Percentiles rank a stretch among this genome's conserved stretches.
phyloP scores from a whole-genome alignment of 225 moss, liverwort and hornwort genomes.

The Thuidium tamariscinum region DNA sequence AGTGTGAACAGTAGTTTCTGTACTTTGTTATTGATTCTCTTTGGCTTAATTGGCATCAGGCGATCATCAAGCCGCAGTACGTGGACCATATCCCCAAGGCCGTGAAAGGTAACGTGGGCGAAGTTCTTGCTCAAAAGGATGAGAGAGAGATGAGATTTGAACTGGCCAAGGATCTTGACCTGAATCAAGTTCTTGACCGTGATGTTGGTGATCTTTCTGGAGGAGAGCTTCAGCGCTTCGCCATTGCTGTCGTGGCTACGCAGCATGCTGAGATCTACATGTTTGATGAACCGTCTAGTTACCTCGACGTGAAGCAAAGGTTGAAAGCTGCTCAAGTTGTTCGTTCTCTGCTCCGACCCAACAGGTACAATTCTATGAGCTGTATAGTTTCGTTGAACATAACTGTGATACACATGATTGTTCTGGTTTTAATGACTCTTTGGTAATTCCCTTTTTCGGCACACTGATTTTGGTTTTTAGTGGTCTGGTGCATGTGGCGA shows the following conservation, averaged over 20 bases:
- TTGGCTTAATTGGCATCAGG: constrained; percentile 25
- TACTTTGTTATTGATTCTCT: neutral
- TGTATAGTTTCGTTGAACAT: neutral
- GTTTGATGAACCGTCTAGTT: constrained; percentile 98
- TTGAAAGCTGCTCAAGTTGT: constrained; percentile 94
- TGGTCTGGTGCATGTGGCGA: neutral
- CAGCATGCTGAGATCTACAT: constrained; percentile 96
- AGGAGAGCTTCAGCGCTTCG: constrained; percentile 94
- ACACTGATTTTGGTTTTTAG: neutral
- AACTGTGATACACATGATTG: neutral
- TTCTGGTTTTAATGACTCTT: neutral
- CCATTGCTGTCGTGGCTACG: constrained; percentile 92
- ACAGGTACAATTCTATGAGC: constrained; percentile 40
- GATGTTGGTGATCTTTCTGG: constrained; percentile 96
- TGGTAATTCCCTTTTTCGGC: neutral
- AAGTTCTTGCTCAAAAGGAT: constrained; percentile 86
- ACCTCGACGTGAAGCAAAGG: constrained; percentile 93
- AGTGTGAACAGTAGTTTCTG: neutral
- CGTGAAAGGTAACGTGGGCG: constrained; percentile 89
- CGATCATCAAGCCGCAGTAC: constrained; percentile 91
- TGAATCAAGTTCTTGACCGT: constrained; percentile 89
- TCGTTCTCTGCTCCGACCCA: constrained; percentile 83
- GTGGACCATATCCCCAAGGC: constrained; percentile 97
- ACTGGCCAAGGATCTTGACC: constrained; percentile 80
- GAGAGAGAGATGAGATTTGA: constrained; percentile 79